phyloP scores from a whole-genome alignment of 1,139 yeast genomes.

The Ogataea hybrid region DNA sequence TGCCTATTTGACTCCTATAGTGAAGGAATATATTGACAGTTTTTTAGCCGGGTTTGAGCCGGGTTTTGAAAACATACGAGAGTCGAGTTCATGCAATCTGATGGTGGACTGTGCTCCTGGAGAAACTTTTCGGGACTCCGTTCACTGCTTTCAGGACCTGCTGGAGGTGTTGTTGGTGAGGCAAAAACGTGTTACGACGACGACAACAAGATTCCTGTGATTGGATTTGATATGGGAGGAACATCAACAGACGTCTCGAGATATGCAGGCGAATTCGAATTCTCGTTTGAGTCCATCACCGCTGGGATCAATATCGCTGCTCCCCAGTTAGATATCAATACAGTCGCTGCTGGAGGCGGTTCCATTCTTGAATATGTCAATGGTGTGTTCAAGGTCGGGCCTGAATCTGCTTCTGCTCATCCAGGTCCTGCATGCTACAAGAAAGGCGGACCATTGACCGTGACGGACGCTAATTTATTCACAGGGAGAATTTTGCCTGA shows the following conservation, averaged over 20 bases:
- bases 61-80: conserved; percentile 36
- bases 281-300: conserved; percentile 51
- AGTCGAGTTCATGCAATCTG: conserved; percentile 57
- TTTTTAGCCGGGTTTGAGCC: conserved; percentile 32
- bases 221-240: conserved; percentile 64
- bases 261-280: conserved; percentile 46
- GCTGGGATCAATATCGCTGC: conserved; percentile 56
- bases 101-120: conserved; percentile 53
- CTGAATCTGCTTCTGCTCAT: conserved; percentile 55
- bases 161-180: conserved; percentile 60
- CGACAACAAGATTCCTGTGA: conserved; percentile 37
- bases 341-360: conserved; percentile 64
- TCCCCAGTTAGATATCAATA: conserved; percentile 56
- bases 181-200: conserved; percentile 47
- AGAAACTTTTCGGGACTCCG: conserved; percentile 47
- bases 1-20: conserved; percentile 37
- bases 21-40: conserved; percentile 31
- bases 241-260: conserved; percentile 58
- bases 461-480: conserved; percentile 53
- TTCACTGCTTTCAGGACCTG: conserved; percentile 56
- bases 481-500: conserved; percentile 50
- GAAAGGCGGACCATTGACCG: conserved; percentile 55
- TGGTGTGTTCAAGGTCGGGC: conserved; percentile 53
- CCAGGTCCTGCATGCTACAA: conserved; percentile 61
- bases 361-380: conserved; percentile 48